phyloP scores from a whole-genome alignment of 768 basidiomycete genomes.

The Leccinum uliginosum region DNA sequence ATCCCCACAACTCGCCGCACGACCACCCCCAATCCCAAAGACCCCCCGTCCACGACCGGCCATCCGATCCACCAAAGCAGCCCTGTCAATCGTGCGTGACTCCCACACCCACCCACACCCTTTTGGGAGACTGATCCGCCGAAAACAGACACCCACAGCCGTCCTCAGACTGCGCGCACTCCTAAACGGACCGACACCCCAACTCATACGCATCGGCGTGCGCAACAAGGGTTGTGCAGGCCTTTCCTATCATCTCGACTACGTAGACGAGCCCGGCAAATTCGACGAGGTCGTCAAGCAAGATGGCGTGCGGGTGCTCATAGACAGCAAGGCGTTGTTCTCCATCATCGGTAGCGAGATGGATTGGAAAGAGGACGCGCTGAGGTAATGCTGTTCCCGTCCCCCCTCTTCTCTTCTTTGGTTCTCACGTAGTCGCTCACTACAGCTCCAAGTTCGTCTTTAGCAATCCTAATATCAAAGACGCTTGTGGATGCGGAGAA shows the following conservation, averaged over 20 bases:
- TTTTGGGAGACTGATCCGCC: background rate
- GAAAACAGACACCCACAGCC: constrained; percentile 69
- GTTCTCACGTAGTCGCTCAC: background rate
- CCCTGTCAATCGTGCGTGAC: constrained; percentile 61
- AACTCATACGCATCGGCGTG: constrained; percentile 91
- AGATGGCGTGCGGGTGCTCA: constrained; percentile 88
- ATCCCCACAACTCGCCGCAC: constrained; percentile 68
- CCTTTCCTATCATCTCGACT: constrained; percentile 81
- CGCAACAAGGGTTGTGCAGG: constrained; percentile 98
- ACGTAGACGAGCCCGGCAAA: constrained; percentile 82
- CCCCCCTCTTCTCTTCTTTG: background rate
- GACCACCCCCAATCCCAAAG: constrained; percentile 67
- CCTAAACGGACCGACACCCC: constrained; percentile 78
- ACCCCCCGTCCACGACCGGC: constrained; percentile 59
- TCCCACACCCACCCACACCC: background rate
- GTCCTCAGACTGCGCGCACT: constrained; percentile 69
- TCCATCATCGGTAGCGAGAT: constrained; percentile 98
- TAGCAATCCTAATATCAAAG: constrained; percentile 91
- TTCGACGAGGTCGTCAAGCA: constrained; percentile 98
- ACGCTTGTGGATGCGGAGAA: constrained; percentile 93
- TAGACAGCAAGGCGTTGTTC: constrained; percentile 95
- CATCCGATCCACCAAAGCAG: constrained; percentile 71
- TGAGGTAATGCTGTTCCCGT: constrained; percentile 53
- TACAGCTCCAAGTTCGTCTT: constrained; percentile 74
- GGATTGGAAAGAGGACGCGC: constrained; percentile 93